Conservation (phyloP, 2,329 filamentous ascomycete genomes). For the Pseudogymnoascus sp. region DNA sequence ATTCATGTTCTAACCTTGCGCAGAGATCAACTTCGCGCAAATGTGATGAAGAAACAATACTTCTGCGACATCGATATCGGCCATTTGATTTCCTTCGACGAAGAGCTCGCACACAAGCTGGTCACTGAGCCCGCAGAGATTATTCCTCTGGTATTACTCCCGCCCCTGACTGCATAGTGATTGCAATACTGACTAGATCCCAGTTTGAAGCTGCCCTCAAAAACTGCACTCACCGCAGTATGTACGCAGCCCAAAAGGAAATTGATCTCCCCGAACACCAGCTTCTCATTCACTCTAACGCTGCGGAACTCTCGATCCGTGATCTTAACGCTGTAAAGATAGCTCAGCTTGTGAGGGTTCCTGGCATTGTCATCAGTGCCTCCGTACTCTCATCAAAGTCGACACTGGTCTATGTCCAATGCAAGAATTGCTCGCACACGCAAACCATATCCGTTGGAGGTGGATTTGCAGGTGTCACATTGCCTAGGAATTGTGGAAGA, state of each 20-base stretch:
- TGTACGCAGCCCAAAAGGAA: constrained; percentile 67
- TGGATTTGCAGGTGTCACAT: constrained; percentile 77
- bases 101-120: constrained; percentile 84
- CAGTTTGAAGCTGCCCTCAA: constrained; percentile 82
- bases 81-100: constrained; percentile 91
- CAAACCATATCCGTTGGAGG: constrained; percentile 65
- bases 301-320: constrained; percentile 84
- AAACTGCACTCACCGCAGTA: constrained; percentile 85
- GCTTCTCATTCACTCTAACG: constrained; percentile 85
- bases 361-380: constrained; percentile 94
- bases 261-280: constrained; percentile 78
- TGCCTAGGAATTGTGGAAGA: constrained; percentile 65
- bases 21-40: constrained; percentile 92
- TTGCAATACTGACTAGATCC: constrained; percentile 9
- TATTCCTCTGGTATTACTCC: constrained; percentile 63
- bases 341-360: constrained; percentile 88
- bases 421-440: constrained; percentile 71
- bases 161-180: constrained; percentile 22
- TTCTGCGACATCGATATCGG: constrained; percentile 95
- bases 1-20: neutral
- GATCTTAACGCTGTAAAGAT: constrained; percentile 90
- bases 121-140: constrained; percentile 86
- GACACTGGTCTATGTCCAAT: constrained; percentile 76
- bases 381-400: constrained; percentile 96
- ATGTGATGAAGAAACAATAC: constrained; percentile 87